Evolutionary conservation across 2,329 filamentous ascomycete genomes (phyloP).

Genomic region (Botryotinia calthae): DNA sequence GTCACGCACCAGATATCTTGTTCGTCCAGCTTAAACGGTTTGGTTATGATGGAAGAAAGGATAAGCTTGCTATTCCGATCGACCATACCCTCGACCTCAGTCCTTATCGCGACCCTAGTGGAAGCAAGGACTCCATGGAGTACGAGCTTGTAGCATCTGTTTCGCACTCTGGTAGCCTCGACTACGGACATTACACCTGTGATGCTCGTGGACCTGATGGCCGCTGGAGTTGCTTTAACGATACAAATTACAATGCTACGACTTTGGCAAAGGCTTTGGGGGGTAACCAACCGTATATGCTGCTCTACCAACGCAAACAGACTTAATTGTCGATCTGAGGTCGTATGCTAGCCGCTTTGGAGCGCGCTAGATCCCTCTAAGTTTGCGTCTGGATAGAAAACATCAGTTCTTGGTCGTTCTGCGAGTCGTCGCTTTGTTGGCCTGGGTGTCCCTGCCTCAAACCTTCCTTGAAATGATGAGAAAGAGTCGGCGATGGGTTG

Average conservation of each 20-base stretch:
- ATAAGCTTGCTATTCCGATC: conserved; percentile 32
- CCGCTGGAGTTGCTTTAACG: conserved; percentile 31
- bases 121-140: conserved; percentile 18
- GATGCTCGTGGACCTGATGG: conserved; percentile 28
- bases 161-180: conserved; percentile 31
- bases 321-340: conserved; percentile 3
- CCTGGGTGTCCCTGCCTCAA: conserved; percentile 1
- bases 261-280: conserved; percentile 24
- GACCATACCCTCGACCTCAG: conserved; percentile 31
- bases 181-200: conserved; percentile 33
- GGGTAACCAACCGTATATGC: conserved; percentile 18
- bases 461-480: neutral
- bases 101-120: conserved; percentile 23
- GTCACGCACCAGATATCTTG: conserved; percentile 32
- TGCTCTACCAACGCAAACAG: conserved; percentile 21
- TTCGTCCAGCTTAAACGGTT: conserved; percentile 35
- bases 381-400: conserved; percentile 5
- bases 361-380: conserved; percentile 9
- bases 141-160: conserved; percentile 38
- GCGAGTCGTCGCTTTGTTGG: conserved; percentile 2
- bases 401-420: conserved; percentile 5
- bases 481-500: neutral
- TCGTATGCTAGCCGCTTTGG: conserved; percentile 2
- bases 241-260: conserved; percentile 28
- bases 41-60: conserved; percentile 25